phyloP scores from a whole-genome alignment of 768 basidiomycete species.

The Lactifluus hygrophoroides region DNA sequence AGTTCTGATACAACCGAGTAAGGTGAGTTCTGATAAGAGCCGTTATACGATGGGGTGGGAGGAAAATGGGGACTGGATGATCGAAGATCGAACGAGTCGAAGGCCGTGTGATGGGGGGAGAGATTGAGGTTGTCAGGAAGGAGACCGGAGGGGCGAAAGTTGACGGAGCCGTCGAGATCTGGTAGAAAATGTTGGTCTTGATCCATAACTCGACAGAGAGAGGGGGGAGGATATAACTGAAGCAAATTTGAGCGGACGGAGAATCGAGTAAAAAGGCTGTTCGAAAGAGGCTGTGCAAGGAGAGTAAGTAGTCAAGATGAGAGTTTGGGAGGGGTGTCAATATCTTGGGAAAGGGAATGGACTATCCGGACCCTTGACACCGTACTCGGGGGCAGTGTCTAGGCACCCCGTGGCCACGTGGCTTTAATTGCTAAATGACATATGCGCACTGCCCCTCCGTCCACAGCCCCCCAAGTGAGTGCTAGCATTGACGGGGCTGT shows the following conservation, averaged over 20 bases:
- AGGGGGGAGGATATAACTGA: constrained; percentile 4
- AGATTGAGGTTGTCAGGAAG: constrained; percentile 20
- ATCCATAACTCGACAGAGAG: constrained; percentile 10
- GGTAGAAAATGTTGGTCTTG: constrained; percentile 15
- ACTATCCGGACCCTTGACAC: neutral
- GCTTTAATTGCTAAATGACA: neutral
- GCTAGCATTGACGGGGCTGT: neutral
- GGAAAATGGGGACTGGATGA: constrained; percentile 35
- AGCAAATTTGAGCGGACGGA: neutral
- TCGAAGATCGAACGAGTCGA: constrained; percentile 29
- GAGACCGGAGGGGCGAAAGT: constrained; percentile 15
- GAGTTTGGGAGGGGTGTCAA: neutral
- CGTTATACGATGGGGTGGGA: constrained; percentile 49
- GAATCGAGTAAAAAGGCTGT: constrained; percentile 12
- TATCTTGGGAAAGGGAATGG: neutral
- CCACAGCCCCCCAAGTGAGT: neutral
- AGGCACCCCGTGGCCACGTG: neutral
- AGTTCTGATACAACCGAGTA: constrained; percentile 66
- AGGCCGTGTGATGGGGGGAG: constrained; percentile 29
- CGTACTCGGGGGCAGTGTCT: neutral
- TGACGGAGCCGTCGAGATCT: constrained; percentile 14
- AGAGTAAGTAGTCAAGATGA: neutral
- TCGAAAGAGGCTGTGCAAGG: constrained; percentile 7
- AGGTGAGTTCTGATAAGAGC: constrained; percentile 64
- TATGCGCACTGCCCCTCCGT: neutral